These are phyloP conservation scores for Pyrenophora seminiperda DNA, from an alignment of 2,329 filamentous ascomycete species.

Conservation along the genomic window DNA sequence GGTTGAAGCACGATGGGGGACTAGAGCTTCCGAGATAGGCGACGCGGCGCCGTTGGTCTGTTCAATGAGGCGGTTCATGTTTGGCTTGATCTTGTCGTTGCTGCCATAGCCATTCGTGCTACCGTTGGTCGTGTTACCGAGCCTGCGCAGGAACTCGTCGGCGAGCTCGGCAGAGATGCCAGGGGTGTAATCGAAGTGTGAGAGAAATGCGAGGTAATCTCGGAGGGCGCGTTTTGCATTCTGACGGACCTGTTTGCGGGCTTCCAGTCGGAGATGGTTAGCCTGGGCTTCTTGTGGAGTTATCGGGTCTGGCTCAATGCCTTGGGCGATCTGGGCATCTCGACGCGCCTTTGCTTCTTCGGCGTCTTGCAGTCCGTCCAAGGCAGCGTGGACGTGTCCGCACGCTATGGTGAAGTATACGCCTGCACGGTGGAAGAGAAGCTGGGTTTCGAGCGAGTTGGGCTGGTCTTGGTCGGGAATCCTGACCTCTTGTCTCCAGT, in stretches of 20 bases:
- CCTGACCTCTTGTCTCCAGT: conserved; percentile 58
- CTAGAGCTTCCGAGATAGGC: conserved; percentile 50
- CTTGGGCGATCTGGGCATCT: conserved; percentile 31
- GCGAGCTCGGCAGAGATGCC: conserved; percentile 66
- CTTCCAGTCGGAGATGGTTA: conserved; percentile 58
- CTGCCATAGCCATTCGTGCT: conserved; percentile 9
- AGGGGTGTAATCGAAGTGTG: conserved; percentile 78
- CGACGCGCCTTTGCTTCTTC: conserved; percentile 40
- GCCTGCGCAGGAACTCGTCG: conserved; percentile 55
- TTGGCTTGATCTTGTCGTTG: conserved; percentile 23
- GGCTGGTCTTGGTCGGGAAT: conserved; percentile 70
- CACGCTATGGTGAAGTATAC: conserved; percentile 75
- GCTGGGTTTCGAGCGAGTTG: conserved; percentile 73
- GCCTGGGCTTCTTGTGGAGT: conserved; percentile 56
- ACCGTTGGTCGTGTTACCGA: conserved; percentile 31
- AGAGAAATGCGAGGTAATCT: conserved; percentile 75
- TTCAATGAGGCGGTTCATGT: conserved; percentile 36
- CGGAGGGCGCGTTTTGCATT: conserved; percentile 77
- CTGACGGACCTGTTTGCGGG: conserved; percentile 71
- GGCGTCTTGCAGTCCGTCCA: conserved; percentile 55
- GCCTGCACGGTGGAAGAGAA: conserved; percentile 76
- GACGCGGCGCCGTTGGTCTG: conserved; percentile 24
- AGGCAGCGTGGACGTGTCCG: conserved; percentile 63
- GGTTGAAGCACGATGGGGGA: conserved; percentile 47
- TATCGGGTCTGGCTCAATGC: conserved; percentile 40